A percentile compares a stretch with the other conserved stretches of the same genome.
Conservation (phyloP, 1,284 basidiomycete genomes). For the Heimioporus punctisporus region DNA sequence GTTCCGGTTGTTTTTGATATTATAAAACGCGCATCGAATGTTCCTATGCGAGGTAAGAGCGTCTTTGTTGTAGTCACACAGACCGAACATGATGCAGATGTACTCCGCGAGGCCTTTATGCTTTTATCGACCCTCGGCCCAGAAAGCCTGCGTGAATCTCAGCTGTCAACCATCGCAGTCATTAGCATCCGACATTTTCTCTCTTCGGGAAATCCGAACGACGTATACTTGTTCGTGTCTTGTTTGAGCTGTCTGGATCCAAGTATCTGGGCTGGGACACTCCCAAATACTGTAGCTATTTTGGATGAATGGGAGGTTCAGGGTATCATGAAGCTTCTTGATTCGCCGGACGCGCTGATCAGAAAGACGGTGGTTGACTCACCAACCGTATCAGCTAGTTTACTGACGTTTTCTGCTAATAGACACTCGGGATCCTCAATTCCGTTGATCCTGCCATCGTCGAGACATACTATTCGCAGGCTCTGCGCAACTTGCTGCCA, state of each 20-base stretch:
- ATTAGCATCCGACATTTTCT: constrained; percentile 57
- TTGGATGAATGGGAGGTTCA: constrained; percentile 73
- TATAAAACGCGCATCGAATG: constrained; percentile 34
- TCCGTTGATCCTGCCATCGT: constrained; percentile 59
- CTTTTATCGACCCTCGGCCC: constrained; percentile 39
- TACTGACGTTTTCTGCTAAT: constrained; percentile 14
- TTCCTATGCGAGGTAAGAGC: constrained; percentile 36
- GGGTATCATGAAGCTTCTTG: constrained; percentile 63
- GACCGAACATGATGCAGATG: constrained; percentile 31
- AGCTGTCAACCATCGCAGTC: constrained; percentile 39
- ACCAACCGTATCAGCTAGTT: not conserved
- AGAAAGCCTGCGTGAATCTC: constrained; percentile 32
- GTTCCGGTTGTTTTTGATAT: constrained; percentile 42
- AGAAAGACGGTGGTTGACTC: constrained; percentile 51
- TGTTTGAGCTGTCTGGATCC: constrained; percentile 63
- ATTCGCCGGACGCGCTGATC: constrained; percentile 58
- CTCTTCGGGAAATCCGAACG: constrained; percentile 55
- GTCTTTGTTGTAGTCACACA: not conserved
- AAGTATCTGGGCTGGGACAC: constrained; percentile 66
- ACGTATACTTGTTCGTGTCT: constrained; percentile 63
- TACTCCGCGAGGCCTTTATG: constrained; percentile 53
- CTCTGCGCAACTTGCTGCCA: constrained; percentile 40
- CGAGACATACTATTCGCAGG: constrained; percentile 52
- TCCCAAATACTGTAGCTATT: constrained; percentile 45
- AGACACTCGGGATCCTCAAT: constrained; percentile 61